Conservation (phyloP, 2,329 filamentous ascomycete genomes). For the Fusarium sp. region DNA sequence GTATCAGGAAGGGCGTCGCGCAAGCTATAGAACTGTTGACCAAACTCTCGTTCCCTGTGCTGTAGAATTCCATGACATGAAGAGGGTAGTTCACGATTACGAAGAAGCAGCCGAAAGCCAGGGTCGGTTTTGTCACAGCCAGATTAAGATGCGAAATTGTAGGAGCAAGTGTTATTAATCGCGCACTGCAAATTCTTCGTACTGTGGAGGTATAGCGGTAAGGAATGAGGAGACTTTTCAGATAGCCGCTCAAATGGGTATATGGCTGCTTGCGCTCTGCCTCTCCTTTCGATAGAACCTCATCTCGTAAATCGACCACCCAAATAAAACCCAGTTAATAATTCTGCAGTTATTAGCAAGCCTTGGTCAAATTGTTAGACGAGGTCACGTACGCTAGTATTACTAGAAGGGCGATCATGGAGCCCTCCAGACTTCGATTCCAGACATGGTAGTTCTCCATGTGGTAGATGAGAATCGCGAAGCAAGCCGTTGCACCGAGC, state of each 20-base stretch:
- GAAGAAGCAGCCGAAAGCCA: neutral
- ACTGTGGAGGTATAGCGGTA: neutral
- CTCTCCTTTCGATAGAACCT: constrained; percentile 6
- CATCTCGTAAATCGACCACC: constrained; percentile 31
- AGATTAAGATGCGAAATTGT: neutral
- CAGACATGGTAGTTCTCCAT: constrained; percentile 27
- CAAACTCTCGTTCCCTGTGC: neutral
- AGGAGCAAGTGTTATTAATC: neutral
- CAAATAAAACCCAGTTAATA: constrained; percentile 34
- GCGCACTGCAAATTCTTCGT: too few species aligned
- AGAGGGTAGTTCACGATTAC: neutral
- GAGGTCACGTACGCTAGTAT: constrained; percentile 36
- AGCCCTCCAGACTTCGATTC: constrained; percentile 26
- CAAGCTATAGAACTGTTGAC: neutral
- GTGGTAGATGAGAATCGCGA: constrained; percentile 37
- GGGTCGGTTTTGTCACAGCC: neutral
- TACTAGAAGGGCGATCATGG: constrained; percentile 39
- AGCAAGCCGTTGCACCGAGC: constrained; percentile 35
- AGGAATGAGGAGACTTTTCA: neutral
- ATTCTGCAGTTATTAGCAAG: constrained; percentile 23
- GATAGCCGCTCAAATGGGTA: constrained; percentile 28
- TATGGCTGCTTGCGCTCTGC: constrained; percentile 22
- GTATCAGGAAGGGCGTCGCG: neutral
- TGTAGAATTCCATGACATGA: neutral
- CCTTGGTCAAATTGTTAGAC: too few species aligned